Percentiles rank a stretch among this genome's conserved stretches.
These are phyloP conservation scores for Pseudonitzschia pungens DNA, from an alignment of 108 stramenopile species.

Conservation along the genomic window DNA sequence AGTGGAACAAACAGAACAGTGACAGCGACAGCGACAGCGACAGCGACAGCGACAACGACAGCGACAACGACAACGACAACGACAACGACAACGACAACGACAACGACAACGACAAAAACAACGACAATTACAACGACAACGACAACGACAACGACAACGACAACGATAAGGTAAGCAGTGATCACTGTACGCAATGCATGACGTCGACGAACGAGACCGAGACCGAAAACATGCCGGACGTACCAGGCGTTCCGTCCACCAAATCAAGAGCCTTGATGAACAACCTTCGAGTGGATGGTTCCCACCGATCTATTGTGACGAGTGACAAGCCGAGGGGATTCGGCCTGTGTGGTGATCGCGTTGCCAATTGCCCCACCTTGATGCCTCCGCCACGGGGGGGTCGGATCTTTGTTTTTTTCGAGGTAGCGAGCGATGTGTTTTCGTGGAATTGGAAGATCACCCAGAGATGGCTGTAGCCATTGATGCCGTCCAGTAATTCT, in stretches of 20 bases:
- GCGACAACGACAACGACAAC: not conserved
- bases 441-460: slow-evolving; percentile 94
- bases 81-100: not conserved
- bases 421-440: slow-evolving; percentile 78
- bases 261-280: slow-evolving; percentile 79
- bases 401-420: slow-evolving; percentile 68
- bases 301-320: slow-evolving; percentile 64
- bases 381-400: slow-evolving; percentile 75
- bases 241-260: slow-evolving; percentile 83
- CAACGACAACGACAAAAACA: not conserved
- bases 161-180: not conserved
- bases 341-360: slow-evolving; percentile 95
- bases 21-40: too few relatives aligned
- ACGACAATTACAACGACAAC: not conserved
- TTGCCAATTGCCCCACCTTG: slow-evolving; percentile 90
- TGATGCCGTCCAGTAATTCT: slow-evolving; percentile 71
- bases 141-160: not conserved
- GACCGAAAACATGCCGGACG: not conserved
- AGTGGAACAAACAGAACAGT: too few relatives aligned
- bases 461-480: slow-evolving; percentile 89
- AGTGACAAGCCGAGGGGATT: slow-evolving; percentile 92
- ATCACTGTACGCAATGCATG: not conserved
- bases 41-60: too few relatives aligned
- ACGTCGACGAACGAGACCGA: not conserved
- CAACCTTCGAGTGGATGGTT: slow-evolving; percentile 50